Evolutionary conservation across 2,329 filamentous ascomycete species (phyloP).

Genomic region (Fusarium sp.): DNA sequence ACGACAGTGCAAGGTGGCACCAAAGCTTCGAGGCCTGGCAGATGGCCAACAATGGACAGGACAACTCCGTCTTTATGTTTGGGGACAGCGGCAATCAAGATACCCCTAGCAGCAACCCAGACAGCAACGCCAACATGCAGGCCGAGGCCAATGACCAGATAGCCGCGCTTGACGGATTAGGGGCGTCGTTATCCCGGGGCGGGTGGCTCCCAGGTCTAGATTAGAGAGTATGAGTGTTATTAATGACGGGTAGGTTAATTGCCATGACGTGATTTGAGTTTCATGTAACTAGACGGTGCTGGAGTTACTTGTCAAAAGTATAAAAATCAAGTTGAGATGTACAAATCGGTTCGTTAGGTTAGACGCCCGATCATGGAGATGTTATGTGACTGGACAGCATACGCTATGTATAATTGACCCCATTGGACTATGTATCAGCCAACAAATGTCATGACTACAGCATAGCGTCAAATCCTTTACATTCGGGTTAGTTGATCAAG

Average conservation of each 20-base stretch:
- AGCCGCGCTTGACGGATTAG: slow-evolving; percentile 47
- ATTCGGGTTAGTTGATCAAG: slow-evolving; percentile 23
- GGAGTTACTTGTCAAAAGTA: slow-evolving; percentile 4
- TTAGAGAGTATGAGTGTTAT: slow-evolving; percentile 30
- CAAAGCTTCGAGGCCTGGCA: slow-evolving; percentile 66
- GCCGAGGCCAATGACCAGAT: slow-evolving; percentile 38
- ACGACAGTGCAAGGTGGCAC: slow-evolving; percentile 66
- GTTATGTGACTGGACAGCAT: slow-evolving; percentile 1
- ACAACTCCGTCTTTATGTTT: slow-evolving; percentile 46
- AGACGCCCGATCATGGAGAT: slow-evolving; percentile 1
- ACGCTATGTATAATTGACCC: not conserved
- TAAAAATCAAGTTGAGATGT: slow-evolving; percentile 6
- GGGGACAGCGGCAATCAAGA: slow-evolving; percentile 34
- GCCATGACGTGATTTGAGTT: not conserved
- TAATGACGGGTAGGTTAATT: slow-evolving; percentile 1
- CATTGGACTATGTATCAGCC: not conserved
- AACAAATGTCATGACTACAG: not conserved
- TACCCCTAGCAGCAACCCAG: slow-evolving; percentile 30
- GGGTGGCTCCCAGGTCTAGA: slow-evolving; percentile 52
- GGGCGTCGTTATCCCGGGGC: slow-evolving; percentile 44
- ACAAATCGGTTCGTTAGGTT: not conserved
- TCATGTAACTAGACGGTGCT: not conserved
- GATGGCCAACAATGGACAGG: slow-evolving; percentile 44
- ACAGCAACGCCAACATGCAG: slow-evolving; percentile 28
- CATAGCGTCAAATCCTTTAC: slow-evolving; percentile 2